Conservation (phyloP, 768 basidiomycete genomes). For the Panaeolus papilionaceus region DNA sequence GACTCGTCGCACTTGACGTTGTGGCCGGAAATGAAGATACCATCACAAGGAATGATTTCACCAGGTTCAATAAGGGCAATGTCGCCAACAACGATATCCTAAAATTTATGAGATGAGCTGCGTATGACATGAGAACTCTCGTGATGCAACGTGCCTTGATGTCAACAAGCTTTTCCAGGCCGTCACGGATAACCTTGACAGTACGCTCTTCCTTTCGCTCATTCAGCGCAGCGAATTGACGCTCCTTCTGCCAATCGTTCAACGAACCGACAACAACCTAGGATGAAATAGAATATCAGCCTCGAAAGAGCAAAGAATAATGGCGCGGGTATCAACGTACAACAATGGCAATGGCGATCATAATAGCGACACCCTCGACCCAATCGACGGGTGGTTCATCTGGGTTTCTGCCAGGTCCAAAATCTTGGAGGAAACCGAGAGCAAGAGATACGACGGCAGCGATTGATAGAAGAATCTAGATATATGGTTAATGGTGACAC, state of each 20-base stretch:
- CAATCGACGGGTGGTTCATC: constrained; percentile 88
- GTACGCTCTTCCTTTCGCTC: constrained; percentile 95
- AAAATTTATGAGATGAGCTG: constrained; percentile 30
- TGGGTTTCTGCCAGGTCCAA: constrained; percentile 67
- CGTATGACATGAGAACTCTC: constrained; percentile 13
- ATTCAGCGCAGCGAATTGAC: constrained; percentile 91
- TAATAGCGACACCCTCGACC: constrained; percentile 93
- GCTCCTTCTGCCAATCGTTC: constrained; percentile 99
- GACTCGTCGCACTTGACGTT: constrained; percentile 97
- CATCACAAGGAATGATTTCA: constrained; percentile 96
- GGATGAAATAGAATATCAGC: neutral
- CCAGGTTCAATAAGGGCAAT: constrained; percentile 92
- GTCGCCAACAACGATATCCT: constrained; percentile 95
- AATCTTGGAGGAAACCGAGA: constrained; percentile 93
- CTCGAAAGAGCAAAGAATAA: neutral
- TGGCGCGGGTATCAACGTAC: constrained; percentile 47
- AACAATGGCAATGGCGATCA: constrained; percentile 77
- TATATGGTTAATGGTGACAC: constrained; percentile 7
- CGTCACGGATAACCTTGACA: constrained; percentile 82
- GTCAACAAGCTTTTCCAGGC: constrained; percentile 74
- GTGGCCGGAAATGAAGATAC: constrained; percentile 91
- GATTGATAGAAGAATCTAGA: constrained; percentile 85
- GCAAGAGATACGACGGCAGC: constrained; percentile 94
- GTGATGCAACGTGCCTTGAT: constrained; percentile 63
- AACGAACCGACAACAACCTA: constrained; percentile 90